Evolutionary conservation across 768 basidiomycete genomes (phyloP).

Genomic region (Auricularia heimuer): DNA sequence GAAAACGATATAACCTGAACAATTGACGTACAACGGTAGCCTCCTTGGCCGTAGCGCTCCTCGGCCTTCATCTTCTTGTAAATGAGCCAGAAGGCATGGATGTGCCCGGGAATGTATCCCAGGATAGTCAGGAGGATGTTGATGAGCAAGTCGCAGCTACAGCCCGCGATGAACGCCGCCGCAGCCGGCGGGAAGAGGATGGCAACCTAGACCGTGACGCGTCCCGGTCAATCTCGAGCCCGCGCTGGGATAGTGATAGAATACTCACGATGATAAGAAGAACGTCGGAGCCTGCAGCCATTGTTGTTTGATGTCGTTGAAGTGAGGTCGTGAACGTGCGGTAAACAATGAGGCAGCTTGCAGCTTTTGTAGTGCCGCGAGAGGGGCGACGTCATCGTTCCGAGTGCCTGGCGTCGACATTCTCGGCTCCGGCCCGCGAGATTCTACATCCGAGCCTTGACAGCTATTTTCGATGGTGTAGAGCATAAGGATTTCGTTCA

Average conservation of each 20-base stretch:
- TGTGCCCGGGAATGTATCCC: background rate
- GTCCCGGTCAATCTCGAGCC: background rate
- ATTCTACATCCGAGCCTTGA: too few relatives aligned
- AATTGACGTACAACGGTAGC: conserved; percentile 57
- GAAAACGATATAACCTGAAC: too few relatives aligned
- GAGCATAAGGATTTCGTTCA: too few relatives aligned
- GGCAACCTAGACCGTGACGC: conserved; percentile 39
- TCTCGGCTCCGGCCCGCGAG: too few relatives aligned
- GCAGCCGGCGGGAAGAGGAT: conserved; percentile 79
- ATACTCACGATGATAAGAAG: conserved; percentile 60
- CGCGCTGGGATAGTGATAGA: background rate
- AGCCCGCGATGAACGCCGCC: conserved; percentile 67
- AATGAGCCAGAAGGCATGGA: conserved; percentile 81
- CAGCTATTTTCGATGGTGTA: too few relatives aligned
- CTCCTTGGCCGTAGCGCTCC: conserved; percentile 69
- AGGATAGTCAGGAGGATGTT: conserved; percentile 63
- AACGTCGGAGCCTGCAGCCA: conserved; percentile 62
- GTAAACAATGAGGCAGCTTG: too few relatives aligned
- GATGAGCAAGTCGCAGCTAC: conserved; percentile 79
- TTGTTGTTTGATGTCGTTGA: conserved; percentile 13
- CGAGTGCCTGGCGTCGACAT: too few relatives aligned
- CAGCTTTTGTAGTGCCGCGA: too few relatives aligned
- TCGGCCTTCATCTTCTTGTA: conserved; percentile 86
- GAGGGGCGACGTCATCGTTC: too few relatives aligned
- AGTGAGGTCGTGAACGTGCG: background rate